Conservation (phyloP, 148 eudicot species). For the Cornus suecica region DNA sequence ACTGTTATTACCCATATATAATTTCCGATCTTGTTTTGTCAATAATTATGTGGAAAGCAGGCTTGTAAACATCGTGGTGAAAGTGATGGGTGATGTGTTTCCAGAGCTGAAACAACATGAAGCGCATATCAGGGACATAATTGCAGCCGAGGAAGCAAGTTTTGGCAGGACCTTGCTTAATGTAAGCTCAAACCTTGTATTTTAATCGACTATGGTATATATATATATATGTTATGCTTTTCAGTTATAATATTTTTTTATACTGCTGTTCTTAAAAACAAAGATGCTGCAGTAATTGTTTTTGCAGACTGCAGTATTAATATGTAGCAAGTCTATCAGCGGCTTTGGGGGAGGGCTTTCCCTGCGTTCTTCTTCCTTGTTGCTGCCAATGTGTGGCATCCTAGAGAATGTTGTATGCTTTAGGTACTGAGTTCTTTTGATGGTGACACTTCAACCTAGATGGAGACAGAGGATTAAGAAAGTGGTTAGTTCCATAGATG, state of each 20-base stretch:
- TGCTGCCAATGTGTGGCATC: no score
- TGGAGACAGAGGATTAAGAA: no score
- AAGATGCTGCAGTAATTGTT: background rate
- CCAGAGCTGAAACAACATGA: slow-evolving; percentile 84
- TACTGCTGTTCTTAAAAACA: background rate
- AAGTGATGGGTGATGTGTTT: slow-evolving; percentile 73
- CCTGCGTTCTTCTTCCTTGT: background rate
- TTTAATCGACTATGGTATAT: background rate
- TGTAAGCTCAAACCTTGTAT: slow-evolving; percentile 37
- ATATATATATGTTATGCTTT: no score
- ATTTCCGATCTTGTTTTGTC: background rate
- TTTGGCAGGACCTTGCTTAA: slow-evolving; percentile 85
- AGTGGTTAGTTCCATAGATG: no score
- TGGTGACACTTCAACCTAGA: no score
- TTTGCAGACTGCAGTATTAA: background rate
- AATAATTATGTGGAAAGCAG: slow-evolving; percentile 37
- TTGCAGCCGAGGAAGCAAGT: slow-evolving; percentile 87
- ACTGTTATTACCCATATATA: background rate
- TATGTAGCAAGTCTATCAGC: background rate
- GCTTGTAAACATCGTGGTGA: slow-evolving; percentile 76
- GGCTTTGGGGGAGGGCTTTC: background rate
- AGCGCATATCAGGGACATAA: slow-evolving; percentile 54
- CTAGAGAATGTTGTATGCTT: no score
- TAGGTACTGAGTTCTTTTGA: no score
- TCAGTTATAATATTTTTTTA: background rate